Evolutionary conservation across 306 rosid species (phyloP).

Genomic region (Ammopiptanthus mongolicus): DNA sequence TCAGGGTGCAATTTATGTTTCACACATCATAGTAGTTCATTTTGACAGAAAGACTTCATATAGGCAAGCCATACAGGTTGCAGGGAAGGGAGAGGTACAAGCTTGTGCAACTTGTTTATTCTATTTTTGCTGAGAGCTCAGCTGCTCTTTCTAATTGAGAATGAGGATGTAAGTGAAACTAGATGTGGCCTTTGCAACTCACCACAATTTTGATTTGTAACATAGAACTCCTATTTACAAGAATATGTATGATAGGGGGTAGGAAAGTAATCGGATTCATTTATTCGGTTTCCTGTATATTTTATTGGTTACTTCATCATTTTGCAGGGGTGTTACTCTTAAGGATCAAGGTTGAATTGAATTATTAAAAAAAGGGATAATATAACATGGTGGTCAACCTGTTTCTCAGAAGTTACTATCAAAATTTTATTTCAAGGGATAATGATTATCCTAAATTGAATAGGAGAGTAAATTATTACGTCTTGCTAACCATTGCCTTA

Average conservation of each 20-base stretch:
- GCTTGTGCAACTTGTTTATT: slow-evolving; percentile 50
- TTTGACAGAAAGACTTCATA: slow-evolving; percentile 34
- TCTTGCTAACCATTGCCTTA: too few species aligned
- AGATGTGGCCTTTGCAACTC: slow-evolving; percentile 71
- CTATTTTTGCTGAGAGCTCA: slow-evolving; percentile 44
- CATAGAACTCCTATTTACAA: slow-evolving; percentile 63
- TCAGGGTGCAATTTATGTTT: slow-evolving; percentile 26
- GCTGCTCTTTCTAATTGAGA: slow-evolving; percentile 50
- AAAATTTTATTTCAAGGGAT: not conserved
- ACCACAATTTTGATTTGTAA: slow-evolving; percentile 95
- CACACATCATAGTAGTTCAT: slow-evolving; percentile 33
- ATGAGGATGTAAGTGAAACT: slow-evolving; percentile 51
- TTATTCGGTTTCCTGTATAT: slow-evolving; percentile 23
- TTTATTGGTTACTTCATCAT: not conserved
- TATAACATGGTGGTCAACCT: not conserved
- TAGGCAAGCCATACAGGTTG: slow-evolving; percentile 34
- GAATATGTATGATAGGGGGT: slow-evolving; percentile 65
- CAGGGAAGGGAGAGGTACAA: slow-evolving; percentile 29
- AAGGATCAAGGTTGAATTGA: not conserved
- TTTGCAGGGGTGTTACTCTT: not conserved
- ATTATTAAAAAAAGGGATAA: not conserved
- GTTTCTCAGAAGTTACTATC: not conserved
- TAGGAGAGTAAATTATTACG: too few species aligned
- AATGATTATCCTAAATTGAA: not conserved
- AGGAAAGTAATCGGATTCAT: slow-evolving; percentile 40